These are phyloP conservation scores for Myxozyma lipomycoides DNA, from an alignment of 805 yeast species.

Conservation along the genomic window DNA sequence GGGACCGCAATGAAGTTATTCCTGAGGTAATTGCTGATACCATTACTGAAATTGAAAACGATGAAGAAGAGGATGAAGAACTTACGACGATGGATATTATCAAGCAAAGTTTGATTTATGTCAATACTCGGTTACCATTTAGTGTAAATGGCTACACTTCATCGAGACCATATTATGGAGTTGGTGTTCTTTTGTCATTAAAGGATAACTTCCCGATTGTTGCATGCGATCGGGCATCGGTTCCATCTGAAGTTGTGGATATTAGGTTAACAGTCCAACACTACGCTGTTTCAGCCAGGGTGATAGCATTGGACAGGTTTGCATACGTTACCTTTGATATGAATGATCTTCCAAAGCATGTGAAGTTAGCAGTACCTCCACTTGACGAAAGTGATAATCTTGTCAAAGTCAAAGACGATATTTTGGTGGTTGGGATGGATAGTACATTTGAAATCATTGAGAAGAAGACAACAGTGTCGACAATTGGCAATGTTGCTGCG, in stretches of 20 bases:
- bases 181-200: conserved; percentile 19
- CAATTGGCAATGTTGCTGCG: conserved; percentile 19
- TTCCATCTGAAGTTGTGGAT: conserved; percentile 23
- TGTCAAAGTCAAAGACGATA: conserved; percentile 14
- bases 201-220: conserved; percentile 15
- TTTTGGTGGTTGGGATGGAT: conserved; percentile 15
- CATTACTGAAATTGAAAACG: neutral
- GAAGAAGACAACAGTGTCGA: conserved; percentile 10
- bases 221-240: conserved; percentile 24
- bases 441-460: conserved; percentile 14
- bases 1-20: conserved; percentile 17
- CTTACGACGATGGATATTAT: conserved; percentile 7
- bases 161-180: conserved; percentile 20
- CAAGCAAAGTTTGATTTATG: conserved; percentile 20
- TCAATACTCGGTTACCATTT: conserved; percentile 25
- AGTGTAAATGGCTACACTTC: conserved; percentile 27
- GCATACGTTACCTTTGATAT: conserved; percentile 22
- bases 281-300: conserved; percentile 20
- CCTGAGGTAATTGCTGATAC: neutral
- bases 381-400: conserved; percentile 6
- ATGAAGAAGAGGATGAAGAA: conserved; percentile 8
- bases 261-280: conserved; percentile 26
- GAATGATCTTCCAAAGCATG: conserved; percentile 11
- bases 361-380: conserved; percentile 14
- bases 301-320: conserved; percentile 19